Evolutionary conservation across 352 stramenopile species (phyloP), one percentile per base, ranked within the genome.

Genomic region (Phytophthora pseudosyringae): DNA sequence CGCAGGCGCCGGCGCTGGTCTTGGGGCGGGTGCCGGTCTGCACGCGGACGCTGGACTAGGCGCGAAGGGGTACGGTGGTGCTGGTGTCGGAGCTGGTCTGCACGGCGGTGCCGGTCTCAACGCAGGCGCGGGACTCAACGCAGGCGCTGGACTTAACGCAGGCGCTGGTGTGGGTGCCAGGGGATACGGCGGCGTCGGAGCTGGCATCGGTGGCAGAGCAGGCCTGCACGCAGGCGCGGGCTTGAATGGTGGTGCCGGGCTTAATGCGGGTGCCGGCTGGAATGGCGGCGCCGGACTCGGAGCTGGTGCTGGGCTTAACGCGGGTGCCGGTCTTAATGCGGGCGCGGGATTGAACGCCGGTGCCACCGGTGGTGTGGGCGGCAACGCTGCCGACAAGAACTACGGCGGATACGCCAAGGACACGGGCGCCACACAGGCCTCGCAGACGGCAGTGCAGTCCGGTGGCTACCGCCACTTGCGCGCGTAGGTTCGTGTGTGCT

Each of bases 291-390:
- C 32, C 4, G 18, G 32, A 15, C 53, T 61, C 18, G 21, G 38
- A 3, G 52, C 44, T 3, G 55, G 32, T 11, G 43, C 43, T 0
- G 55, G 35, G 1, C 10, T 62, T 1, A 62, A 46, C 2, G 43
- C 31, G 5, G 38, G 38, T 28, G 53, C 13, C 2, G 29, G 41
- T 25, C 40, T 60, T 15, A 51, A 35, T 12, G 52, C 55, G 0
- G 55, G 43, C 3, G 55, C 55, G 1, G 55, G 35, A 1, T 5
- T 62, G 1, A 62, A 46, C 3, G 44, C 25, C 26, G 38, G 51
- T 36, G 53, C 29, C 16, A 36, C 12, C 12, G 52, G 4, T 28
- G 40, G 18, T 25, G 52, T 26, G 15, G 38, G 51, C 5, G 2
- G 11, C 6, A 41, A 45, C 13, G 40, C 53, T 13, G 53, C 16